These are phyloP conservation scores for Xerocomus brunneocitrinus DNA, from an alignment of 768 basidiomycete species.

Conservation along the genomic window DNA sequence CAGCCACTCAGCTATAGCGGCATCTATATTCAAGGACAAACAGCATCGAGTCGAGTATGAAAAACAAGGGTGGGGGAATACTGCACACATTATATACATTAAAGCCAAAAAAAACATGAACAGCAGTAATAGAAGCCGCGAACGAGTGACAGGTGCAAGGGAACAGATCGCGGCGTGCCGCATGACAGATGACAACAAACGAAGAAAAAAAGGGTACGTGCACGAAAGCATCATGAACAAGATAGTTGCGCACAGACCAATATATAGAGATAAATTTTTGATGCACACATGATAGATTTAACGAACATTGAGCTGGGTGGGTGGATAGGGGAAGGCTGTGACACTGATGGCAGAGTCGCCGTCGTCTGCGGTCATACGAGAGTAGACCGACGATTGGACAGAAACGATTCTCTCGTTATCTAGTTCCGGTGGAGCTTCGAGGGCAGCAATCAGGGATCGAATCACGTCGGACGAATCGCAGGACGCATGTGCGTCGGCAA, in stretches of 20 bases:
- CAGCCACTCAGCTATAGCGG: too few species aligned
- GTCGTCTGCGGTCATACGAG: slow-evolving; percentile 23
- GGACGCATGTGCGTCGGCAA: slow-evolving; percentile 34
- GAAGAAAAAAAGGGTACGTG: slow-evolving; percentile 10
- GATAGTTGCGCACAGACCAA: slow-evolving; percentile 7
- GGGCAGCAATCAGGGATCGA: slow-evolving; percentile 63
- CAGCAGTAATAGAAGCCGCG: background rate
- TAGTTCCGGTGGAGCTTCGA: slow-evolving; percentile 48
- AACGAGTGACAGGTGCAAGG: slow-evolving; percentile 2
- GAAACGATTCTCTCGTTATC: slow-evolving; percentile 49
- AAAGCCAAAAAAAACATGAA: background rate
- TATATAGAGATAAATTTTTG: background rate
- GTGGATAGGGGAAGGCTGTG: slow-evolving; percentile 30
- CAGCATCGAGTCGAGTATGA: background rate
- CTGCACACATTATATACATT: background rate
- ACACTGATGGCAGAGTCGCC: slow-evolving; percentile 25
- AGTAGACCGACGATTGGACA: slow-evolving; percentile 48
- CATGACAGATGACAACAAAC: slow-evolving; percentile 6
- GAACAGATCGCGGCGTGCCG: slow-evolving; percentile 8
- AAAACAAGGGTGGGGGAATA: background rate
- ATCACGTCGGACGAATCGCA: slow-evolving; percentile 38
- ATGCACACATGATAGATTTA: slow-evolving; percentile 2
- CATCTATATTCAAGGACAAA: background rate
- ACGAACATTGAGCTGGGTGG: slow-evolving; percentile 11
- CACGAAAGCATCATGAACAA: slow-evolving; percentile 4